Percentiles rank a stretch among this genome's conserved stretches.
phyloP scores from a whole-genome alignment of 305 asterid genomes.

The Solanum hybrid region DNA sequence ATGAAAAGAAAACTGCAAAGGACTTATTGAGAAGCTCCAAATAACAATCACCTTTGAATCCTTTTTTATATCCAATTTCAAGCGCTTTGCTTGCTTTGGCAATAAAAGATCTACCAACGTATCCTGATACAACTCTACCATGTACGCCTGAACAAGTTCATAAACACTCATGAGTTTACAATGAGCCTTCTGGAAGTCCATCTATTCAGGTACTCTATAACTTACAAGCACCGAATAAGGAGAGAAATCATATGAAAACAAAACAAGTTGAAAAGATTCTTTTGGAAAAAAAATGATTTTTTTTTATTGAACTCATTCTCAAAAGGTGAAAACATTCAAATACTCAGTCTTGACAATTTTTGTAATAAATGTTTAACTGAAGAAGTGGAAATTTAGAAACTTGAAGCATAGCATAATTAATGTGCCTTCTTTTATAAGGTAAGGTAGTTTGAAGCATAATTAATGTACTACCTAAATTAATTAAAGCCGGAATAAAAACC shows the following conservation, averaged over 20 bases:
- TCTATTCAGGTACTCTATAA: background rate
- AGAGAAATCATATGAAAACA: background rate
- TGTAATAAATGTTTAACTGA: background rate
- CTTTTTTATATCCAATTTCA: conserved; percentile 78
- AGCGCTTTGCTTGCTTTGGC: conserved; percentile 61
- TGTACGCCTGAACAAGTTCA: conserved; percentile 49
- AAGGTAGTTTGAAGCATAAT: background rate
- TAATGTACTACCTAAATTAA: background rate
- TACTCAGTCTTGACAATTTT: background rate
- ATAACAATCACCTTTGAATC: conserved; percentile 60
- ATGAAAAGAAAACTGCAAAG: background rate
- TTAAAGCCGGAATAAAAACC: background rate
- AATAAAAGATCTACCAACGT: conserved; percentile 67
- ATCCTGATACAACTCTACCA: conserved; percentile 95
- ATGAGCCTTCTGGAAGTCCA: background rate
- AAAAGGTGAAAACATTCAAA: background rate
- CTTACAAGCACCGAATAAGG: background rate
- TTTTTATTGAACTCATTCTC: background rate
- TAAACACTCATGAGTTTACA: background rate
- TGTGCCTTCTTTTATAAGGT: background rate
- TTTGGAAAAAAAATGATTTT: background rate
- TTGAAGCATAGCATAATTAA: background rate
- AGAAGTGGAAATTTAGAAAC: background rate
- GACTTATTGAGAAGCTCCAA: background rate
- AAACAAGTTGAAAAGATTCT: background rate